Base-by-base conservation (phyloP, 176 grass and related monocot species). In the Triticum turgidum region DNA sequence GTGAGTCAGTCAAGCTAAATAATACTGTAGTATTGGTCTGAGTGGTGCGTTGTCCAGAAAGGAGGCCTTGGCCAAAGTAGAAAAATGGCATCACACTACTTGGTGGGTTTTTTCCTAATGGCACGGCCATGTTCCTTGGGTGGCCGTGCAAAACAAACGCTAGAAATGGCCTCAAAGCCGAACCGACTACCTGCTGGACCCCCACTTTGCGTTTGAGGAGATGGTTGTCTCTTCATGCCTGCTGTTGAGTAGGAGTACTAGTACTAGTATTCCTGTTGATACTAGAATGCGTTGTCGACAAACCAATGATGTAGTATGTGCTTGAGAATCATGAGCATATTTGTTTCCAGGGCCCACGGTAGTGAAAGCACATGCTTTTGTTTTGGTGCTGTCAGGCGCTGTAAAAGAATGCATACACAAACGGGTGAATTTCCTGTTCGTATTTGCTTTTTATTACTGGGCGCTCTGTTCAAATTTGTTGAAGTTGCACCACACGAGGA, bases 1-100 rank as follows among this genome's bases (percentile, higher is more conserved):
- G 73, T 47, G 75, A 80, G 80, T 49, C 58, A 44, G 58, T 83
- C 74, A 47, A 45, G 52, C 30, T 73, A 73, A 61, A 37, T 49
- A 66, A 15, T 35, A 30, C 5, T 13, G 44, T 30, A 37, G 35
- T 35, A 32, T 8, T n/a, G 45, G 75, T 38, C 51, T 29, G 67
- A 63, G 52, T 56, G 33, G 37, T 87, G 85, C 85, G 89, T 84
- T 90, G 80, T 83, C 80, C 27, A 38, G 7, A 27, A 17, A 30
- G 73, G 52, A 39, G 71, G 83, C 15, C 41, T 9, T 61, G 77
- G 69, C 35, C 64, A 22, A 44, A 18, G 30, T 82, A 63, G 78
- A 54, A 85, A 86, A 86, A 33, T 33, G 69, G 61, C 88, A 25
- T 80, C 54, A 13, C 22, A 4, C 34, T 49, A 25, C 63, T 35